Base-by-base conservation (phyloP, 441 rosid species). In the Pelargonium exstipulatum region DNA sequence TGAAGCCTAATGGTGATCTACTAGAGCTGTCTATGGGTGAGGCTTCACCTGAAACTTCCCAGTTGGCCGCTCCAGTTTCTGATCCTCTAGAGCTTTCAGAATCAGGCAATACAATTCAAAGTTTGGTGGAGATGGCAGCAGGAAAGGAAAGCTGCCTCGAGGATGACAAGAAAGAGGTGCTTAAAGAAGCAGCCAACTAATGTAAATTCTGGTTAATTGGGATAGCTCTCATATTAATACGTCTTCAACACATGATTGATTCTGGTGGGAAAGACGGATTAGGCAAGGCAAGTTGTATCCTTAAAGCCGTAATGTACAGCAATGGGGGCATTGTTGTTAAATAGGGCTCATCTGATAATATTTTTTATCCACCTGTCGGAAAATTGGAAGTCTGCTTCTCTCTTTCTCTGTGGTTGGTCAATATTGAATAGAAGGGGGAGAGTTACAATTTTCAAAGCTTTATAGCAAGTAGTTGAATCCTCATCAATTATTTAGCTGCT, bases 1-100 rank as follows among this genome's bases (percentile, higher is more conserved):
- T 20, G 58, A 40, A 77, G 58, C 75, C 86, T 53, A 87, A 81
- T 73, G 87, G 86, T 32, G 83, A 83, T 74, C 68, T 79, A 61
- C 80, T 77, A 81, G 74, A 70, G 70, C 74, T 78, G 20, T 73
- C 77, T 40, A 76, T 72, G 71, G 76, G 69, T 63, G 49, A 72
- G 29, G 76, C 62, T 67, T 76, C 65, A 62, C 49, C 71, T 2
- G 73, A 62, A 66, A 71, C 75, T 69, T 68, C 74, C 62, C 74
- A 74, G 40, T 79, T 82, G 32, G 69, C 71, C 10, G 64, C 67
- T 32, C 62, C 71, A 5, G 16, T 61, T 55, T 29, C 67, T 37
- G 53, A n/a, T 18, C 68, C 67, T 74, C n/a, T 73, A 0, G 73
- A 69, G 69, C 55, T n/a, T 0, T 65, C 74, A 5, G 71, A 63